These are phyloP conservation scores for Vanrija sp. DNA, from an alignment of 1,284 basidiomycete species.

Conservation along the genomic window DNA sequence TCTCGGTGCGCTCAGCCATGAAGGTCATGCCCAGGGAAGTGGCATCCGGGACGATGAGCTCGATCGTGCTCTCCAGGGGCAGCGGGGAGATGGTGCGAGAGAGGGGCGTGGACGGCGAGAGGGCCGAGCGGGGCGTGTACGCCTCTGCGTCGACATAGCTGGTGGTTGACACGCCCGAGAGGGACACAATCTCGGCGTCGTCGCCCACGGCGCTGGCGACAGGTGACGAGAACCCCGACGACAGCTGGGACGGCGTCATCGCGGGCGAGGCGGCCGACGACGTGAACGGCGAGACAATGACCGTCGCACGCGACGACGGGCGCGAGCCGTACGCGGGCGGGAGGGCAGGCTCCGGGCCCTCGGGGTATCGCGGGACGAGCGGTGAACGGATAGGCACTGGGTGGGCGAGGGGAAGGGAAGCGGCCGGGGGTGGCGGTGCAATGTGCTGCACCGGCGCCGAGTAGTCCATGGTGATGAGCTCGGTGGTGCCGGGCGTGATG, in stretches of 20 bases:
- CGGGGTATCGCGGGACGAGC: too few species aligned
- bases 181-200: conserved; percentile 11
- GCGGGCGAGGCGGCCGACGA: conserved; percentile 1
- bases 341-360: too few species aligned
- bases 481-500: not conserved
- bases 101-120: conserved; percentile 3
- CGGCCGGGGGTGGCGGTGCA: too few species aligned
- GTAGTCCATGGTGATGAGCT: conserved; percentile 3
- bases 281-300: not conserved
- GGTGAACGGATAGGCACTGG: too few species aligned
- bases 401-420: too few species aligned
- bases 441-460: too few species aligned
- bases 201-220: not conserved
- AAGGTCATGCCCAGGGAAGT: not conserved
- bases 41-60: too few species aligned
- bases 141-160: conserved; percentile 16
- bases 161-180: conserved; percentile 7
- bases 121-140: conserved; percentile 13
- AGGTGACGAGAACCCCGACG: not conserved
- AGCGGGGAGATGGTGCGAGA: not conserved
- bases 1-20: not conserved
- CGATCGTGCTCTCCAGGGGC: too few species aligned
- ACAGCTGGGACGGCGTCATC: not conserved
- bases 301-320: not conserved
- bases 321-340: too few species aligned